Evolutionary conservation across 2,329 filamentous ascomycete genomes (phyloP).

Genomic region (Dryadomyces sulphureus): DNA sequence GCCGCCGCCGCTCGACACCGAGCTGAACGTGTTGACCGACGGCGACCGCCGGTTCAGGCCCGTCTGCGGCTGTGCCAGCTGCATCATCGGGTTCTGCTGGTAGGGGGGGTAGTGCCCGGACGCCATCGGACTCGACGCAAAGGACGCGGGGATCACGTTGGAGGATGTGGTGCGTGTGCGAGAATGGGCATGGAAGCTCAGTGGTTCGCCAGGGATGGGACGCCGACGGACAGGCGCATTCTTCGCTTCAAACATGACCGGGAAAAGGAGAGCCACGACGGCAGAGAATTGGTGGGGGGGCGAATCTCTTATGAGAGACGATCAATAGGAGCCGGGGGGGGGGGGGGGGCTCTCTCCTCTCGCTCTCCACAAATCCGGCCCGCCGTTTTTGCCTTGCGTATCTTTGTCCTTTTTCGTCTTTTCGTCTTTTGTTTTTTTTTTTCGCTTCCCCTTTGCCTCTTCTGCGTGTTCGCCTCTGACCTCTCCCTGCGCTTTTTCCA

Average conservation of each 20-base stretch:
- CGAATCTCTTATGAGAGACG: neutral
- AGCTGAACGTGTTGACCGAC: constrained; percentile 54
- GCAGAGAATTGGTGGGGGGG: neutral
- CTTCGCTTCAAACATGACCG: constrained; percentile 18
- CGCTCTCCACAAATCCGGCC: neutral
- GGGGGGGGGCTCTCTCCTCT: neutral
- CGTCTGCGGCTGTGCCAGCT: constrained; percentile 18
- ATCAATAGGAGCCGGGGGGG: neutral
- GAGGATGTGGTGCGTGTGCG: constrained; percentile 43
- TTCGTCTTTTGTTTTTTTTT: neutral
- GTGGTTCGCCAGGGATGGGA: constrained; percentile 19
- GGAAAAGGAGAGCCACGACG: neutral
- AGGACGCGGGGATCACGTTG: constrained; percentile 30
- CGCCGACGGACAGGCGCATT: constrained; percentile 15
- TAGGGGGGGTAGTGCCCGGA: constrained; percentile 9
- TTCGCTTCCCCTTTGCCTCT: neutral
- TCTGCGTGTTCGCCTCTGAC: neutral
- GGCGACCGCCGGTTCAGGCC: constrained; percentile 41
- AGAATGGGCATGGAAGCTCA: constrained; percentile 40
- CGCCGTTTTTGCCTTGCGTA: neutral
- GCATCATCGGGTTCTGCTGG: neutral
- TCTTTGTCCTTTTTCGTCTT: neutral
- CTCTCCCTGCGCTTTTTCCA: neutral
- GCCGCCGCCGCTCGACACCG: constrained; percentile 42
- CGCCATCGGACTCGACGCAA: constrained; percentile 14